Percentiles rank a stretch among this genome's conserved stretches.
Evolutionary conservation across 495 filamentous ascomycete species (phyloP).

Genomic region (Tuber aestivum): DNA sequence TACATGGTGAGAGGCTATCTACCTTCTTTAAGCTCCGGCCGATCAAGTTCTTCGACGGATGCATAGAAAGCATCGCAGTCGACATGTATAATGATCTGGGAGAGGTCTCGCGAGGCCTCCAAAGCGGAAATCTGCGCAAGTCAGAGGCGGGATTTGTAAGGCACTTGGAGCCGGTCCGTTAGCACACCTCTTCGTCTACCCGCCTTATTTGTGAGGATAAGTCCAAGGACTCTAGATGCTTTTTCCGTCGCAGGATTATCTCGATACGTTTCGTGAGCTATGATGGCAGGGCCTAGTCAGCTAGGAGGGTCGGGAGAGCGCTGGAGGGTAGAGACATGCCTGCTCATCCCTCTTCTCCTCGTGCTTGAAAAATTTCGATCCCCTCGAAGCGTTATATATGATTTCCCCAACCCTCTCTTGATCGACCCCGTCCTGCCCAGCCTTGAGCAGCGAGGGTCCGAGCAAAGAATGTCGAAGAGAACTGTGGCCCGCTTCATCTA

Average conservation of each 20-base stretch:
- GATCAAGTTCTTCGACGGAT: slow-evolving; percentile 85
- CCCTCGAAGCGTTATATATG: slow-evolving; percentile 94
- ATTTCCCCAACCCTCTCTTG: slow-evolving; percentile 91
- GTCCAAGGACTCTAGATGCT: slow-evolving; percentile 68
- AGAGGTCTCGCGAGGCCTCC: slow-evolving; percentile 72
- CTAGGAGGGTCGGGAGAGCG: neutral
- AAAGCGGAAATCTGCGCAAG: slow-evolving; percentile 57
- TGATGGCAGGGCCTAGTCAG: neutral
- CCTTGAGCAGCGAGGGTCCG: slow-evolving; percentile 91
- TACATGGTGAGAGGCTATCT: neutral
- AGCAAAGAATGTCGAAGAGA: slow-evolving; percentile 56
- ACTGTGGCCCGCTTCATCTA: slow-evolving; percentile 7
- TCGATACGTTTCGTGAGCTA: slow-evolving; percentile 81
- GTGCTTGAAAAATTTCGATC: slow-evolving; percentile 93
- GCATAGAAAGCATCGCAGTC: slow-evolving; percentile 99
- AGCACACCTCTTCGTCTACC: slow-evolving; percentile 62
- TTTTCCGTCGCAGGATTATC: slow-evolving; percentile 68
- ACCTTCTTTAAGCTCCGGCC: slow-evolving; percentile 72
- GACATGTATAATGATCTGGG: slow-evolving; percentile 78
- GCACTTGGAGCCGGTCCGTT: neutral
- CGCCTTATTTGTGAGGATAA: slow-evolving; percentile 63
- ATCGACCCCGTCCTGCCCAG: slow-evolving; percentile 89
- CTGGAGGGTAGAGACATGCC: slow-evolving; percentile 18
- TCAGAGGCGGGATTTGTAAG: neutral
- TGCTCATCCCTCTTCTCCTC: slow-evolving; percentile 73